phyloP scores from a whole-genome alignment of 345 rosid species.

The Rhizophora mangle region DNA sequence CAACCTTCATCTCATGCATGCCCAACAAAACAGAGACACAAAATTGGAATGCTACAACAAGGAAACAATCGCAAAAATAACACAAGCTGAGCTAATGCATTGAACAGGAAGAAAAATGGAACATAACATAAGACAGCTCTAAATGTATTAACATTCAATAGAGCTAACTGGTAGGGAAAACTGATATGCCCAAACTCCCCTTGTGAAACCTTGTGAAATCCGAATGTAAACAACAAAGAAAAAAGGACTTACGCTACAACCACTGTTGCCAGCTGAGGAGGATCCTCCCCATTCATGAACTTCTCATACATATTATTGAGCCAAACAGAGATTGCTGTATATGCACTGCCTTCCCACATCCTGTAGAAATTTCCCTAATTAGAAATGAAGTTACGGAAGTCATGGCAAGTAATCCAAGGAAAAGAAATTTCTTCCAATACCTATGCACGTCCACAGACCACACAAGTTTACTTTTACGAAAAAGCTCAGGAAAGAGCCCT shows the following conservation, averaged over 20 bases:
- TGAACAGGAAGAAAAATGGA: background rate
- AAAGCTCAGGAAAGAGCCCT: constrained; percentile 89
- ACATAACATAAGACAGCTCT: too few relatives aligned
- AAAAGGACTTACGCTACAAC: constrained; percentile 67
- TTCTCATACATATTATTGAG: constrained; percentile 53
- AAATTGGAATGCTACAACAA: background rate
- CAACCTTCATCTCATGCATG: too few relatives aligned
- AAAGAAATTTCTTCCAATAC: constrained; percentile 30
- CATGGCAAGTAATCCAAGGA: constrained; percentile 16
- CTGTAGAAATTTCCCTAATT: constrained; percentile 41
- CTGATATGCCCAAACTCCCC: background rate
- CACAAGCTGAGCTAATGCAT: background rate
- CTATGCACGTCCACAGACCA: constrained; percentile 92
- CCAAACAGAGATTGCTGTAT: constrained; percentile 77
- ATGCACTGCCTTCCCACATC: constrained; percentile 89
- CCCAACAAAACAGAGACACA: too few relatives aligned
- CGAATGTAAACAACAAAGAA: constrained; percentile 11
- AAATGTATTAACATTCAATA: too few relatives aligned
- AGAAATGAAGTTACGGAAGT: constrained; percentile 18
- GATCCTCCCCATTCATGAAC: constrained; percentile 55
- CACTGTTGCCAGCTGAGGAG: constrained; percentile 80
- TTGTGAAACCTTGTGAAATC: background rate
- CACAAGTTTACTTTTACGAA: constrained; percentile 72
- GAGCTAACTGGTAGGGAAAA: background rate
- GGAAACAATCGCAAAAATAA: background rate